A percentile compares a stretch with the other conserved stretches of the same genome.
phyloP scores from a whole-genome alignment of 2,329 filamentous ascomycete genomes.

The Pleoardoris graminearum region DNA sequence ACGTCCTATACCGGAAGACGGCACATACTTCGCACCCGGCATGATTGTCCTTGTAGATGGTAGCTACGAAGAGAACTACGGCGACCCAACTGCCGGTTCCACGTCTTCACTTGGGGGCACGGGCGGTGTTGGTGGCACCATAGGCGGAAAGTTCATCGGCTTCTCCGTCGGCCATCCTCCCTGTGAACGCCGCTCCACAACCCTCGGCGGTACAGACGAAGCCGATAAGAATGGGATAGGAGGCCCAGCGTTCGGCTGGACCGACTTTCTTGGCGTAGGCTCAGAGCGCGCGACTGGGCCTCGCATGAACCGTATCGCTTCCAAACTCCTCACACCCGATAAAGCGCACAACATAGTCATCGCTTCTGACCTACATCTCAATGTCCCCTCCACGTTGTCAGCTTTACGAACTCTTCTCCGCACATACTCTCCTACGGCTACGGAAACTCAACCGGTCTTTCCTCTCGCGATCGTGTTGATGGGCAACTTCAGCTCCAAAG shows the following conservation, averaged over 20 bases:
- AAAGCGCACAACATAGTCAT: constrained; percentile 66
- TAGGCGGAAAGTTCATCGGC: constrained; percentile 88
- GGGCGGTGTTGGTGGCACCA: constrained; percentile 82
- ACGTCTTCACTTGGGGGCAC: constrained; percentile 67
- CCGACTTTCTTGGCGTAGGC: constrained; percentile 90
- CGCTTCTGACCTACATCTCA: constrained; percentile 83
- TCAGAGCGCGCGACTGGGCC: constrained; percentile 82
- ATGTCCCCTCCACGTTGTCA: constrained; percentile 78
- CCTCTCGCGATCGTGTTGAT: constrained; percentile 82
- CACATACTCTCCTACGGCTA: constrained; percentile 63
- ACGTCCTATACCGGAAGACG: constrained; percentile 78
- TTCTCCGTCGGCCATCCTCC: constrained; percentile 92
- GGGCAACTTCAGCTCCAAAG: constrained; percentile 74
- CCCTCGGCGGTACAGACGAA: constrained; percentile 68
- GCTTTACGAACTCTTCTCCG: constrained; percentile 79
- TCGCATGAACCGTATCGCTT: constrained; percentile 81
- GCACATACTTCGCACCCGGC: constrained; percentile 89
- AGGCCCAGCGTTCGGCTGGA: constrained; percentile 76
- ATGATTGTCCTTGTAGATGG: constrained; percentile 97
- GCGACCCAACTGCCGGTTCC: constrained; percentile 64
- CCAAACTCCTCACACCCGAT: constrained; percentile 59
- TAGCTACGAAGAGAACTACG: constrained; percentile 92
- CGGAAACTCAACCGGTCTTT: constrained; percentile 62
- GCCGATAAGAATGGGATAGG: constrained; percentile 43
- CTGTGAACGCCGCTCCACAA: constrained; percentile 79